Evolutionary conservation across 371 early-diverging fungal genomes (phyloP), one percentile per base, ranked within the genome.

Genomic region (Mucor ambiguus): DNA sequence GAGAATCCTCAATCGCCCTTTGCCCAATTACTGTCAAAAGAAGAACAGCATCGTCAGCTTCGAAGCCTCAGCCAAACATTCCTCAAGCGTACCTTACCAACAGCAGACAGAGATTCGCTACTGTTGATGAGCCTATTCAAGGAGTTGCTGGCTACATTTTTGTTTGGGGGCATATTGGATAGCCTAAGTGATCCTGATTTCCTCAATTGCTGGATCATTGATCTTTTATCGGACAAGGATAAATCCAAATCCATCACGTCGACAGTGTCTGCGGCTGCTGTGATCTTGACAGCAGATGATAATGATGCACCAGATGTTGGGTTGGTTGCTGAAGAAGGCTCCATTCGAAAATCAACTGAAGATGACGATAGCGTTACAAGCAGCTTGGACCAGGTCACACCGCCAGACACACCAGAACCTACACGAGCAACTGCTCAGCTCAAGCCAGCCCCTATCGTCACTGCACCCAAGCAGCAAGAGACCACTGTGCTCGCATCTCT

Each of bases 1-100:
- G 55, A 69, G 28, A 79, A 83, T 54, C 81, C 81, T 10, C 81
- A 81, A 44, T 83, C 83, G 3, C 81, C 83, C 4, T 83, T 83
- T 76, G 76, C 80, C 11, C 83, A 83, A 56, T 60, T 81, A 10
- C 58, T 83, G 5, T 71, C 81, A 14, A 70, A 58, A 60, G 63
- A 69, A 28, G 81, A 79, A 14, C 83, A 83, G 41, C 78, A 83
- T 37, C 68, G 64, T 1, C 78, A 81, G 63, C 56, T 83, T 55
- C 64, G 75, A 22, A 62, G 58, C 0, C 73, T 83, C 14, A 73
- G 77, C 26, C 68, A 71, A 16, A 66, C 75, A 2, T 68, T 83
- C 28, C 44, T 83, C 3, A 73, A 75, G 44, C 69, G 77, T 8
- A 68, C 78, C 0, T 37, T 83, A 26, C 80, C 79, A 1, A 41